Evolutionary conservation across 1,284 basidiomycete species (phyloP).

Genomic region (Tausonia pullulans): DNA sequence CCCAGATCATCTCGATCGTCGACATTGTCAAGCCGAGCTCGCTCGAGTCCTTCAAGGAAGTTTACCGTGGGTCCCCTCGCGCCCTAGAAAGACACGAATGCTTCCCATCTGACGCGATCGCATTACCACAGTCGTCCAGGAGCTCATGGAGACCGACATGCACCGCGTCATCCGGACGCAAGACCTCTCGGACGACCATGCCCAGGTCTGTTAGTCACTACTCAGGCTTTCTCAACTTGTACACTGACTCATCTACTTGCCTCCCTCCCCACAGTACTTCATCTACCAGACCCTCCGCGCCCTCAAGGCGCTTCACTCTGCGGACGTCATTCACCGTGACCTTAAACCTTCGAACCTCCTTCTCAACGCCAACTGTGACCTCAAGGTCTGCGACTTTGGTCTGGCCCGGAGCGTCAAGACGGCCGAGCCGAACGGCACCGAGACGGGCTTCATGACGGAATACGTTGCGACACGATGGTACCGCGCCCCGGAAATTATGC

Average conservation of each 20-base stretch:
- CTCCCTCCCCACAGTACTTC: constrained; percentile 49
- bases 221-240: not conserved
- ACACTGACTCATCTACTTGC: not conserved
- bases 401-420: constrained; percentile 78
- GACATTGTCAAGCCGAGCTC: constrained; percentile 87
- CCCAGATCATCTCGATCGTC: constrained; percentile 86
- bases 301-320: constrained; percentile 85
- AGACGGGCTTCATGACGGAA: constrained; percentile 83
- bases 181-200: constrained; percentile 78
- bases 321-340: constrained; percentile 90
- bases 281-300: constrained; percentile 82
- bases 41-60: constrained; percentile 86
- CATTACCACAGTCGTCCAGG: constrained; percentile 56
- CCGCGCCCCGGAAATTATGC: constrained; percentile 68
- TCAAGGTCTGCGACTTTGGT: constrained; percentile 83
- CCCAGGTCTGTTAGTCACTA: constrained; percentile 40
- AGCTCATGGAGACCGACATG: constrained; percentile 66
- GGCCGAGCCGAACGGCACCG: constrained; percentile 68
- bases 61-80: constrained; percentile 50
- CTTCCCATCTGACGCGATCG: constrained; percentile 21
- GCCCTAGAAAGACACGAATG: not conserved
- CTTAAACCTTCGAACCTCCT: constrained; percentile 90
- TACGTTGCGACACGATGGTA: constrained; percentile 88
- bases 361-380: constrained; percentile 92
- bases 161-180: constrained; percentile 65